Conservation (phyloP, 805 yeast species). For the Cyberlindnera petersonii region DNA sequence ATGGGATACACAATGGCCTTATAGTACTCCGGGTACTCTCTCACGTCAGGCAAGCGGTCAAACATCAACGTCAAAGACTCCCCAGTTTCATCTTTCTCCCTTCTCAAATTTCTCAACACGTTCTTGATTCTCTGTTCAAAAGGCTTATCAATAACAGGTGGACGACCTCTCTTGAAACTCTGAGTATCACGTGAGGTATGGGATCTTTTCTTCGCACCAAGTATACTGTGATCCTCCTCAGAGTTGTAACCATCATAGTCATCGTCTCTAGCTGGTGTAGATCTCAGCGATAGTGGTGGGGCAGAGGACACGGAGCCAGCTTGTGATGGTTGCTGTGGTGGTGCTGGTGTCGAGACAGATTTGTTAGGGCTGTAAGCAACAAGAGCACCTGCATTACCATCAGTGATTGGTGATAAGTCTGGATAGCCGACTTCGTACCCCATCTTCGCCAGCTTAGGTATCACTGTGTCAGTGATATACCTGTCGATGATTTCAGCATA, state of each 20-base stretch:
- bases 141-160: slow-evolving; percentile 87
- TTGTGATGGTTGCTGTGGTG: background rate
- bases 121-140: slow-evolving; percentile 90
- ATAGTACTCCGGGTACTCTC: slow-evolving; percentile 42
- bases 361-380: slow-evolving; percentile 14
- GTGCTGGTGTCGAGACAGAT: background rate
- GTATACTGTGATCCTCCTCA: slow-evolving; percentile 8
- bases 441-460: slow-evolving; percentile 31
- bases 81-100: slow-evolving; percentile 53
- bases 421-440: slow-evolving; percentile 37
- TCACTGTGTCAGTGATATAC: slow-evolving; percentile 33
- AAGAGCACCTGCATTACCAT: slow-evolving; percentile 21
- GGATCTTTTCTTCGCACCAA: slow-evolving; percentile 9
- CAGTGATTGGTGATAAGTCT: slow-evolving; percentile 30
- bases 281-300: slow-evolving; percentile 8
- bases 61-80: slow-evolving; percentile 58
- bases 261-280: slow-evolving; percentile 15
- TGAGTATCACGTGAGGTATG: slow-evolving; percentile 19
- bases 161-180: slow-evolving; percentile 69
- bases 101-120: slow-evolving; percentile 75
- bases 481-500: slow-evolving; percentile 55
- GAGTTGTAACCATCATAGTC: slow-evolving; percentile 15
- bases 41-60: slow-evolving; percentile 75
- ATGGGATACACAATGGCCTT: slow-evolving; percentile 54
- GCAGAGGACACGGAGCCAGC: slow-evolving; percentile 2